These are phyloP conservation scores for Metschnikowia similis DNA, from an alignment of 805 yeast genomes.

Conservation along the genomic window DNA sequence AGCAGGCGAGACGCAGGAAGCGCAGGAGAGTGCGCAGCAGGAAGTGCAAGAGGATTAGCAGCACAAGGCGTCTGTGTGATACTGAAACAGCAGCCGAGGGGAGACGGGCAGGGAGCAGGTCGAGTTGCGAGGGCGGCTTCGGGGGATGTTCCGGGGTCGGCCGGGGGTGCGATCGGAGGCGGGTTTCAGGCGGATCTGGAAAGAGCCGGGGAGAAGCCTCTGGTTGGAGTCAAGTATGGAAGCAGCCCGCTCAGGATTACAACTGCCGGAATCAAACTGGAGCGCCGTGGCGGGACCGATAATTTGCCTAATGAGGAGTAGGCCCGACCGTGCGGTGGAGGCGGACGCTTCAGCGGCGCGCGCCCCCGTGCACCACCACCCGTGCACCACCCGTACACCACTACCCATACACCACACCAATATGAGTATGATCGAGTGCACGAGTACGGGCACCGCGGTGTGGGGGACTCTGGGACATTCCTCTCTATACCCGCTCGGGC, in stretches of 20 bases:
- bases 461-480: too few relatives aligned
- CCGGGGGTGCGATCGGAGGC: background rate
- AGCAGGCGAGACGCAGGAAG: background rate
- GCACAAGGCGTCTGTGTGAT: background rate
- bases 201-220: background rate
- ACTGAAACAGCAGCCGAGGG: background rate
- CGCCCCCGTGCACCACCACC: background rate
- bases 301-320: constrained; percentile 3
- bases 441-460: background rate
- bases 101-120: background rate
- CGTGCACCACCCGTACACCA: background rate
- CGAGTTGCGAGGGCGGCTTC: background rate
- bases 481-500: too few relatives aligned
- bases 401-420: background rate
- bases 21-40: background rate
- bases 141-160: background rate
- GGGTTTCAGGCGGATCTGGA: too few relatives aligned
- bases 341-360: background rate
- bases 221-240: too few relatives aligned
- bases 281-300: background rate
- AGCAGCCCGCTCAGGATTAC: too few relatives aligned
- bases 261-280: background rate
- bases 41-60: background rate
- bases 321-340: background rate
- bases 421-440: background rate